Conservation (phyloP, 2,329 filamentous ascomycete genomes). For the Cladosporium austrohemisphaericum region DNA sequence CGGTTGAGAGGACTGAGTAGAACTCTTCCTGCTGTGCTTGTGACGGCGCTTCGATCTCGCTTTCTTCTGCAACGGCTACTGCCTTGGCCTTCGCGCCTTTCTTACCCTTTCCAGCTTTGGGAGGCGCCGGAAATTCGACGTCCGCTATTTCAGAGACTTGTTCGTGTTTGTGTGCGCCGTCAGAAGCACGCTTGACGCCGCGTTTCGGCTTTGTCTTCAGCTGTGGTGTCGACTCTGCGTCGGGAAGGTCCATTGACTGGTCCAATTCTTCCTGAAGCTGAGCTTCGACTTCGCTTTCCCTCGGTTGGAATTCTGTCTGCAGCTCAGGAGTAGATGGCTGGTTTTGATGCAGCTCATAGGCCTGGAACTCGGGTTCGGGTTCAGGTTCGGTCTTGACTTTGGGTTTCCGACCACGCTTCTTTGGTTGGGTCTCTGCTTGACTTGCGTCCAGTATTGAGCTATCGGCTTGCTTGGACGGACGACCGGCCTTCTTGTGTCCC, state of each 20-base stretch:
- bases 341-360: constrained; percentile 18
- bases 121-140: constrained; percentile 21
- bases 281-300: constrained; percentile 26
- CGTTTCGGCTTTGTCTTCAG: constrained; percentile 24
- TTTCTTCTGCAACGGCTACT: background rate
- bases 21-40: constrained; percentile 1
- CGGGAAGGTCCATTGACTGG: constrained; percentile 24
- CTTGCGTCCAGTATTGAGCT: constrained; percentile 29
- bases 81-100: constrained; percentile 10
- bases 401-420: constrained; percentile 29
- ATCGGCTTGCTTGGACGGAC: constrained; percentile 27
- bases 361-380: constrained; percentile 20
- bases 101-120: constrained; percentile 28
- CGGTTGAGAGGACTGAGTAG: constrained; percentile 1
- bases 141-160: constrained; percentile 21
- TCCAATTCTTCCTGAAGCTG: constrained; percentile 33
- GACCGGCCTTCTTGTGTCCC: constrained; percentile 19
- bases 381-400: constrained; percentile 27
- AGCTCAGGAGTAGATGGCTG: constrained; percentile 17
- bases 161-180: constrained; percentile 32
- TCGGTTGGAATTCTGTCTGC: constrained; percentile 9
- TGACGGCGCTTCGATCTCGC: background rate
- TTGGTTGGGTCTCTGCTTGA: constrained; percentile 24
- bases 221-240: constrained; percentile 27
- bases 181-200: constrained; percentile 38